phyloP scores from a whole-genome alignment of 1,284 basidiomycete species.

The Sanguinoderma infundibulare region DNA sequence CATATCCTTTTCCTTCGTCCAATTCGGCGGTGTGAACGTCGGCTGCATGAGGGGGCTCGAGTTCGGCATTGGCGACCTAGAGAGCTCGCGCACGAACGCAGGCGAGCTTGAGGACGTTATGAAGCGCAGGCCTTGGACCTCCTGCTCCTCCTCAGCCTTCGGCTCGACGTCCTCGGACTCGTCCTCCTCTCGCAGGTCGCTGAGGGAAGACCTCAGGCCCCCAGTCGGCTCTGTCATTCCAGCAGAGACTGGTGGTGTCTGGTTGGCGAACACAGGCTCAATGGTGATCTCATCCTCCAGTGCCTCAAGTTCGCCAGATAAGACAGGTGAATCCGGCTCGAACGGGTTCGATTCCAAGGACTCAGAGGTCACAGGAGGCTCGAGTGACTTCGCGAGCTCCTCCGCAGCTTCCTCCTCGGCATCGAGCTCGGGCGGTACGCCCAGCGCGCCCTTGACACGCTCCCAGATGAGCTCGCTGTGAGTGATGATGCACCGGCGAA shows the following conservation, averaged over 20 bases:
- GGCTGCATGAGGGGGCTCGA: slow-evolving; percentile 22
- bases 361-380: slow-evolving; percentile 14
- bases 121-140: slow-evolving; percentile 65
- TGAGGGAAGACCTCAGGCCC: slow-evolving; percentile 21
- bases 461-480: slow-evolving; percentile 85
- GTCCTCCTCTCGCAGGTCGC: slow-evolving; percentile 33
- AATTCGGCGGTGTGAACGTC: slow-evolving; percentile 10
- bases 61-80: slow-evolving; percentile 19
- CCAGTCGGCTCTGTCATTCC: slow-evolving; percentile 2
- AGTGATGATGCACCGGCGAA: slow-evolving; percentile 67
- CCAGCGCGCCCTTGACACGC: slow-evolving; percentile 76
- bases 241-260: slow-evolving; percentile 23
- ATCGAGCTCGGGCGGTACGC: slow-evolving; percentile 78
- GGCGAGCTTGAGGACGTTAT: slow-evolving; percentile 45
- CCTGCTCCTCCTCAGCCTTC: slow-evolving; percentile 20
- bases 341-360: slow-evolving; percentile 17
- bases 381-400: background rate
- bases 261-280: slow-evolving; percentile 34
- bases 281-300: slow-evolving; percentile 35
- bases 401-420: slow-evolving; percentile 46
- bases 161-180: slow-evolving; percentile 31
- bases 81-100: slow-evolving; percentile 10
- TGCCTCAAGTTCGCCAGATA: slow-evolving; percentile 8
- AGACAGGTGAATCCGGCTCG: slow-evolving; percentile 22
- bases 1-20: slow-evolving; percentile 22